Conservation (phyloP, 768 basidiomycete genomes). For the Amanita polypyramis region DNA sequence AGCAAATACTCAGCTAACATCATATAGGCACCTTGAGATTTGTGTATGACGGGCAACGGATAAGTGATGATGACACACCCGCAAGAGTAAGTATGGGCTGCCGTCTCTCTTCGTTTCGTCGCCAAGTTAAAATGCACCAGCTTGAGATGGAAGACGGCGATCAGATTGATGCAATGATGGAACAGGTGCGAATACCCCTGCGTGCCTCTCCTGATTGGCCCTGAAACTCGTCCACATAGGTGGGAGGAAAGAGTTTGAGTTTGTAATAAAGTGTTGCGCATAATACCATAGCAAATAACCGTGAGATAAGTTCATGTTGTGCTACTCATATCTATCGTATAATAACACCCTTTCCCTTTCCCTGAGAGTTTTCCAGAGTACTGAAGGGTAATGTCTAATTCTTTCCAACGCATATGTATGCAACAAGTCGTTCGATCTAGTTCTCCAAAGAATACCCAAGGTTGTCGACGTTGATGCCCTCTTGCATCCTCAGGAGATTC, state of each 20-base stretch:
- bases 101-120: not conserved
- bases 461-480: conserved; percentile 22
- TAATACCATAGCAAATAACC: not conserved
- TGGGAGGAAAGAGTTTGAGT: not conserved
- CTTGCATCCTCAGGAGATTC: conserved; percentile 45
- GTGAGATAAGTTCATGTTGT: not conserved
- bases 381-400: too few species aligned
- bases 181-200: conserved; percentile 32
- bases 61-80: conserved; percentile 41
- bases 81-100: conserved; percentile 28
- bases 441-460: conserved; percentile 44
- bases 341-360: not conserved
- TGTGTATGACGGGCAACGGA: conserved; percentile 40
- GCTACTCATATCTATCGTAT: conserved; percentile 1
- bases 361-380: too few species aligned
- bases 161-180: conserved; percentile 46
- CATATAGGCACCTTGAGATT: conserved; percentile 54
- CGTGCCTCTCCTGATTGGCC: not conserved
- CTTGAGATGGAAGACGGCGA: conserved; percentile 53
- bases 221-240: not conserved
- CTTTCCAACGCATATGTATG: not conserved
- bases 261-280: not conserved
- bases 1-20: not conserved
- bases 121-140: conserved; percentile 20
- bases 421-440: conserved; percentile 8